Percentiles rank a stretch among this genome's conserved stretches.
phyloP scores from a whole-genome alignment of 495 filamentous ascomycete genomes.

The Thermothielavioides terrestris region DNA sequence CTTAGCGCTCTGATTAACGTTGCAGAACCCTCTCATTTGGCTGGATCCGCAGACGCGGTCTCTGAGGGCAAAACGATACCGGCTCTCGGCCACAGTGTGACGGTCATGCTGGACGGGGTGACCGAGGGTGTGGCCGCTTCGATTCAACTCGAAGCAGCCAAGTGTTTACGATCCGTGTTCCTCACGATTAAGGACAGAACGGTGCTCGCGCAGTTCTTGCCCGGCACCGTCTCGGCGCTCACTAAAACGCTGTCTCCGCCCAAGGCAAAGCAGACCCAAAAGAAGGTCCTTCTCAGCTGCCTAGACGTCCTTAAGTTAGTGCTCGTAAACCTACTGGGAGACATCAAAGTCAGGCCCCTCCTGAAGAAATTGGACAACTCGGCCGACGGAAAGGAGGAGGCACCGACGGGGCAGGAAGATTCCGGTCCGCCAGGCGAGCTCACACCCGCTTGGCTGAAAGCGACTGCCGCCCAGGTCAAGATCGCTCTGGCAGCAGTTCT shows the following conservation, averaged over 20 bases:
- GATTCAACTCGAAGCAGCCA: slow-evolving; percentile 58
- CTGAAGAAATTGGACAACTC: slow-evolving; percentile 21
- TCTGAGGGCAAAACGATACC: slow-evolving; percentile 54
- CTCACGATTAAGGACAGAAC: slow-evolving; percentile 56
- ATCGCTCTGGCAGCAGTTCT: slow-evolving; percentile 73
- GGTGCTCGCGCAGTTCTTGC: slow-evolving; percentile 73
- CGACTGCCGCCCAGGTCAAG: slow-evolving; percentile 75
- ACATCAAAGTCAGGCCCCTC: slow-evolving; percentile 43
- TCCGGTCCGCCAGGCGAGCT: slow-evolving; percentile 18
- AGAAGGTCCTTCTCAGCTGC: slow-evolving; percentile 52
- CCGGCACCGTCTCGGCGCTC: slow-evolving; percentile 76
- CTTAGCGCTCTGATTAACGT: slow-evolving; percentile 34
- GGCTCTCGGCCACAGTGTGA: slow-evolving; percentile 75
- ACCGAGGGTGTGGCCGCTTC: slow-evolving; percentile 49
- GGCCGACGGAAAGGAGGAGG: not conserved
- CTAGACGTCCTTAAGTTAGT: slow-evolving; percentile 52
- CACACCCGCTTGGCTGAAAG: slow-evolving; percentile 65
- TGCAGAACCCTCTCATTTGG: slow-evolving; percentile 35
- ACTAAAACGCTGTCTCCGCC: slow-evolving; percentile 65
- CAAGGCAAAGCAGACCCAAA: slow-evolving; percentile 53
- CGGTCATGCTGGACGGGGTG: slow-evolving; percentile 65
- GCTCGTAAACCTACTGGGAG: slow-evolving; percentile 56
- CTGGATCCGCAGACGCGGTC: not conserved
- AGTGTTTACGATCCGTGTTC: slow-evolving; percentile 55
- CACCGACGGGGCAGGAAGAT: not conserved